These are phyloP conservation scores for Yamadazyma conglobata DNA, from an alignment of 1,139 yeast species.

Conservation along the genomic window DNA sequence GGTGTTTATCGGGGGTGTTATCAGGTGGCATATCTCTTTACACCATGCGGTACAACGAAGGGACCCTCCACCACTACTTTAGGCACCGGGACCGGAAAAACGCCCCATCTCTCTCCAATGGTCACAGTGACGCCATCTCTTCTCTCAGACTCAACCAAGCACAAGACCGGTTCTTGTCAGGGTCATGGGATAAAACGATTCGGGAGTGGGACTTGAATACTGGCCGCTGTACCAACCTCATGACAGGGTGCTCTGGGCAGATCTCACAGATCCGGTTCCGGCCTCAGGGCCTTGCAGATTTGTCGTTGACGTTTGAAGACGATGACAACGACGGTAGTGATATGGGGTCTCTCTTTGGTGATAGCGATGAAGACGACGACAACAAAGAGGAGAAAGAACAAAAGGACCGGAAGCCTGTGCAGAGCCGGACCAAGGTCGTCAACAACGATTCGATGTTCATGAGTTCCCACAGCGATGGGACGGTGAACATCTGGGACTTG, in stretches of 20 bases:
- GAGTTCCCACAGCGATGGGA: constrained; percentile 83
- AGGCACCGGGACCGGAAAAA: constrained; percentile 28
- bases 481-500: constrained; percentile 78
- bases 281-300: constrained; percentile 59
- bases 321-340: constrained; percentile 51
- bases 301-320: constrained; percentile 17
- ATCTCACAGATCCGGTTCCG: constrained; percentile 74
- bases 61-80: constrained; percentile 75
- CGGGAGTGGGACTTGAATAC: constrained; percentile 84
- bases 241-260: constrained; percentile 66
- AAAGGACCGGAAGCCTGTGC: constrained; percentile 22
- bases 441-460: constrained; percentile 61
- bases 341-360: constrained; percentile 79
- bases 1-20: constrained; percentile 80
- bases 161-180: constrained; percentile 67
- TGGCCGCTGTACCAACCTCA: constrained; percentile 53
- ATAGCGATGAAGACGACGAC: constrained; percentile 52
- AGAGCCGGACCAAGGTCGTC: constrained; percentile 21
- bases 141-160: constrained; percentile 59
- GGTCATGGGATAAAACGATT: constrained; percentile 84
- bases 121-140: constrained; percentile 75
- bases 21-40: constrained; percentile 87
- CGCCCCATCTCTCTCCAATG: constrained; percentile 15
- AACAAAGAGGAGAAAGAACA: constrained; percentile 47
- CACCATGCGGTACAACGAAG: constrained; percentile 81